Evolutionary conservation across 345 rosid species (phyloP).

Genomic region (Euphorbia tirucalli): DNA sequence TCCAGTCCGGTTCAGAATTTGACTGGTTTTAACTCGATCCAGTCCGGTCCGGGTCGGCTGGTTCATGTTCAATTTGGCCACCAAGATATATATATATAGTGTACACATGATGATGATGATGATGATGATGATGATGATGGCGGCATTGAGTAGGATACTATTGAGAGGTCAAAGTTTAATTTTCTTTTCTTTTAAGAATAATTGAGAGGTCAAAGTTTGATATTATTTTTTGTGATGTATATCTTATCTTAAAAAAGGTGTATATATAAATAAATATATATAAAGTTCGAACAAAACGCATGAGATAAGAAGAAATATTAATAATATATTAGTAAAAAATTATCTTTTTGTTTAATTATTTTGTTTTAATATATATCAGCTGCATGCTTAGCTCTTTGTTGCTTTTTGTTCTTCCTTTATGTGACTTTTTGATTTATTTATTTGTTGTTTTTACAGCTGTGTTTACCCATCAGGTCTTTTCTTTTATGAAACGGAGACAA

Average conservation of each 20-base stretch:
- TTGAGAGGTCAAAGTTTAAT: conserved; percentile 23
- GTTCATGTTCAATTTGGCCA: too few species aligned
- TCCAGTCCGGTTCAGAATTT: too few species aligned
- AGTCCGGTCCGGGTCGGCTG: too few species aligned
- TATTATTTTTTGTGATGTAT: too few species aligned
- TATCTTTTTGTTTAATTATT: neutral
- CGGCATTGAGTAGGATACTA: neutral
- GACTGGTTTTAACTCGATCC: too few species aligned
- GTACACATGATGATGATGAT: too few species aligned
- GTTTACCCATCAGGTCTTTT: conserved; percentile 32
- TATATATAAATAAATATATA: too few species aligned
- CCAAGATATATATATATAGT: too few species aligned
- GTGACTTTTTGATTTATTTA: neutral
- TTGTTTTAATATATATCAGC: conserved; percentile 1
- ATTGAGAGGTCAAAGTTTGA: too few species aligned
- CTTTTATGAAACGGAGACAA: conserved; percentile 13
- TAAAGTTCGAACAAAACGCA: neutral
- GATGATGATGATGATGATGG: too few species aligned
- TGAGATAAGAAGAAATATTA: neutral
- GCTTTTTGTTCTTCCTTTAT: conserved; percentile 7
- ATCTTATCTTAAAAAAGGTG: neutral
- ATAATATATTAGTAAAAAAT: neutral
- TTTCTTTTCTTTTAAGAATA: too few species aligned
- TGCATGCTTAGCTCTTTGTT: conserved; percentile 14
- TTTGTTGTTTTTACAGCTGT: conserved; percentile 20